Evolutionary conservation across 179 eudicot species (phyloP).

Genomic region (Gypsophila paniculata): DNA sequence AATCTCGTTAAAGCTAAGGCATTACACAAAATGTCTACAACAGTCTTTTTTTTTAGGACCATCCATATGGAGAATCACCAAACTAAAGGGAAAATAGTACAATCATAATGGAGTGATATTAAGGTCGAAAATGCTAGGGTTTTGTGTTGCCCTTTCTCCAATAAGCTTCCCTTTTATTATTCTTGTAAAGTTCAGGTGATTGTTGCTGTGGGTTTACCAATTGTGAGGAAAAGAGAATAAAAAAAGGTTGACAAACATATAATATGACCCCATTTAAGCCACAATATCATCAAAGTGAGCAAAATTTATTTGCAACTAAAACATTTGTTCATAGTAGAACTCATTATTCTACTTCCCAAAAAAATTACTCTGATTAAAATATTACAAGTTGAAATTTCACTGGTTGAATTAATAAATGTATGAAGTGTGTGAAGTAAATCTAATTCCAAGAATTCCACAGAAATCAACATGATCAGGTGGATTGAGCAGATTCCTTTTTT

Average conservation of each 20-base stretch:
- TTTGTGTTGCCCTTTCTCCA: constrained; percentile 16
- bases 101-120: background rate
- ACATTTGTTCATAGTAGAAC: background rate
- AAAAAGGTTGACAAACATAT: constrained; percentile 11
- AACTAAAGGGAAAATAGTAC: background rate
- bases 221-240: background rate
- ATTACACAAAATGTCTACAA: background rate
- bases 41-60: background rate
- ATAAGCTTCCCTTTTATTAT: background rate
- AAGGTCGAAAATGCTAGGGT: background rate
- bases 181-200: constrained; percentile 17
- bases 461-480: background rate
- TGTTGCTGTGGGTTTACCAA: constrained; percentile 18
- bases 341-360: background rate
- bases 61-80: background rate
- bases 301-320: constrained; percentile 3
- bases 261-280: background rate
- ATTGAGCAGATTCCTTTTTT: no score
- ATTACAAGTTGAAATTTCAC: background rate
- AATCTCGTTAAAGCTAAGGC: background rate
- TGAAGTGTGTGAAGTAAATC: background rate
- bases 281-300: constrained; percentile 18
- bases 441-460: constrained; percentile 4
- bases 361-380: background rate
- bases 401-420: background rate